Evolutionary conservation across 306 rosid genomes (phyloP), one percentile per base, ranked within the genome.

Genomic region (Betula pendula): DNA sequence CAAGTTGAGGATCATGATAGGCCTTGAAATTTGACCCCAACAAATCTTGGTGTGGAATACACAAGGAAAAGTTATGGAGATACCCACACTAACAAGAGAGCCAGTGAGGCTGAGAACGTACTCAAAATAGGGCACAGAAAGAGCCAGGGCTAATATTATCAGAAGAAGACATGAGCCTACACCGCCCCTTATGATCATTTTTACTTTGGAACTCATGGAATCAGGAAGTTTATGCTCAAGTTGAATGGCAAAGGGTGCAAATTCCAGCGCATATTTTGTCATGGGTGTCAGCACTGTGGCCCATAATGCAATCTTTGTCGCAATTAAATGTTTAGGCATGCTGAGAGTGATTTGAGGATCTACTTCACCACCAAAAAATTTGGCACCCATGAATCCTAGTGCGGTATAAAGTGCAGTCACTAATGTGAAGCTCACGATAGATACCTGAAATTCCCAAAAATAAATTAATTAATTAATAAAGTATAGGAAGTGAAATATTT

Each of bases 261-360:
- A 87, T 75, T 87, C 97, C 16, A 92, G 87, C 0, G 97, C 94
- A 68, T 92, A 92, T 81, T 92, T 92, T 70, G 94, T 90, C 85
- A 92, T 87, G 10, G 97, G 96, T 7, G 94, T 85, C 1, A 92
- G 72, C 52, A 90, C 97, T 0, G 93, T 90, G 38, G 97, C 94
- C 92, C 96, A 89, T 14, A 87, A 33, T n/a, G 91, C 96, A 27
- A 90, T 78, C 77, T 92, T 87, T 16, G 97, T 89, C 5, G 80
- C 75, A 0, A 81, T 55, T 2, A 72, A 50, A 44, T 82, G 81
- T 31, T 76, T 82, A 20, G 96, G 92, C 94, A 92, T 80, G 90
- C 92, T 92, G 2, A 90, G 91, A 29, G 97, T 92, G 68, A 92
- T 83, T 62, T 90, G 97, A 6, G 97, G 84, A 10, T 86, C 75